These are phyloP conservation scores for Sporothrix phasma DNA, from an alignment of 2,329 filamentous ascomycete genomes.

Conservation along the genomic window DNA sequence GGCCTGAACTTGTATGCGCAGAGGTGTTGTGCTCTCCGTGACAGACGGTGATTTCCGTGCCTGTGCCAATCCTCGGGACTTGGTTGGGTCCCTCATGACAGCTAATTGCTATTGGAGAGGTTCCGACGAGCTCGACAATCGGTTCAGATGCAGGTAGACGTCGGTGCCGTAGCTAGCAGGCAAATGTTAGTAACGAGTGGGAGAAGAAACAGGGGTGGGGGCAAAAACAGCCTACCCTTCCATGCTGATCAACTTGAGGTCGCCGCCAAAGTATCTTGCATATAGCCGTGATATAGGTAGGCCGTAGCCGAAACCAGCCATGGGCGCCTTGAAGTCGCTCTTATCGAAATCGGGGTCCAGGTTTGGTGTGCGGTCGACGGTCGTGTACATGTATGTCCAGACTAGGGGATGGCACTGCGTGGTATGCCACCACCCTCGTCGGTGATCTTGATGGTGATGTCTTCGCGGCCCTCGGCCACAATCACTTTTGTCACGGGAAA, in stretches of 20 bases:
- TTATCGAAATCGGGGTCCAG: constrained; percentile 97
- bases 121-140: constrained; percentile 88
- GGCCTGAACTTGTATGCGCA: constrained; percentile 52
- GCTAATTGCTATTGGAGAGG: constrained; percentile 90
- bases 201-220: not conserved
- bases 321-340: constrained; percentile 97
- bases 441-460: constrained; percentile 97
- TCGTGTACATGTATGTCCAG: constrained; percentile 99
- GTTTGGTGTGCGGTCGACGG: constrained; percentile 88
- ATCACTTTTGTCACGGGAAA: constrained; percentile 97
- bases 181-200: not conserved
- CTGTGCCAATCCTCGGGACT: constrained; percentile 55
- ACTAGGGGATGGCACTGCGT: constrained; percentile 80
- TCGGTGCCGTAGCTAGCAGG: constrained; percentile 79
- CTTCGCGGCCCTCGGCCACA: constrained; percentile 92
- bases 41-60: not conserved
- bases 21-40: constrained; percentile 27
- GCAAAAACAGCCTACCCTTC: constrained; percentile 74
- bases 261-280: constrained; percentile 92
- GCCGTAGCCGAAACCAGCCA: constrained; percentile 98
- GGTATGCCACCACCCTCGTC: constrained; percentile 97
- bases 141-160: constrained; percentile 95
- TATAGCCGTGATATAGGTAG: constrained; percentile 90
- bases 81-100: constrained; percentile 70
- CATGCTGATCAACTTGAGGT: constrained; percentile 97